Evolutionary conservation across 495 filamentous ascomycete species (phyloP).

Genomic region (Chaetomium tenue): DNA sequence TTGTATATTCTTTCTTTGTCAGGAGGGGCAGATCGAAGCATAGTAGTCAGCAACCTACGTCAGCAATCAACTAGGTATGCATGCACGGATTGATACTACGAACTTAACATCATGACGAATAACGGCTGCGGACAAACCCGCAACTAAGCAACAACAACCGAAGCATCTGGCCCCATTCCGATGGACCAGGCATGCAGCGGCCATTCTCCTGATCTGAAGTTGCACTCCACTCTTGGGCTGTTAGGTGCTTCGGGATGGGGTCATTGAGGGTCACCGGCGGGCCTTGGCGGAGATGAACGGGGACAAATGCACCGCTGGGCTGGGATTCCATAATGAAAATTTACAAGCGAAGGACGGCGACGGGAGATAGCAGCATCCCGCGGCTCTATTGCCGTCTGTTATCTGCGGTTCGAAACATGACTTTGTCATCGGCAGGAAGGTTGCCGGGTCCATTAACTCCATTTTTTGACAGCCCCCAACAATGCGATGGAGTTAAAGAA

Average conservation of each 20-base stretch:
- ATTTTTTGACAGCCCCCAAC: background rate
- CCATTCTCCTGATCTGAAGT: conserved; percentile 15
- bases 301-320: background rate
- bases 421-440: background rate
- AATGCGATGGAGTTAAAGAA: background rate
- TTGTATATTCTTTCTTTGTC: background rate
- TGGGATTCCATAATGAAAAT: conserved; percentile 1
- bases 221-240: conserved; percentile 11
- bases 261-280: conserved; percentile 8
- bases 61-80: background rate
- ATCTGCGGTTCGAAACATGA: background rate
- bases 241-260: conserved; percentile 1
- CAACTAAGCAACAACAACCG: no score
- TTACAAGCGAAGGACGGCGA: background rate
- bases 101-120: background rate
- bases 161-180: background rate
- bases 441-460: background rate
- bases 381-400: background rate
- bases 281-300: conserved; percentile 11
- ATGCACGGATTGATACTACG: no score
- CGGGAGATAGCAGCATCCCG: conserved; percentile 11
- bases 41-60: no score
- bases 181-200: background rate
- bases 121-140: background rate
- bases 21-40: background rate